phyloP scores from a whole-genome alignment of 225 moss, liverwort and hornwort genomes.

The Straminergon stramineum region DNA sequence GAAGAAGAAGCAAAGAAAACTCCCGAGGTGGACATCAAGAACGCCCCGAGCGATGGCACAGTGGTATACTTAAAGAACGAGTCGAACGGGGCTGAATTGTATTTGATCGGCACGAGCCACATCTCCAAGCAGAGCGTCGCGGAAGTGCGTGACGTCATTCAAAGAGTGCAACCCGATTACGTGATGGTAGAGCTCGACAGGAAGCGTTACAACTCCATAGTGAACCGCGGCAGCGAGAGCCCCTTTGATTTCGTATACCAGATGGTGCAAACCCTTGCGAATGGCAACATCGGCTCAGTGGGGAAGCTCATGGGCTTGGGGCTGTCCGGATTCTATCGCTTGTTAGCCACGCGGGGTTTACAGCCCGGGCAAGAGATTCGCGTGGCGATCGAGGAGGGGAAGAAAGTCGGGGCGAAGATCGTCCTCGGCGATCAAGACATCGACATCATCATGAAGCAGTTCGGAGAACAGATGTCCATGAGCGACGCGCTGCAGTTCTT shows the following conservation, averaged over 20 bases:
- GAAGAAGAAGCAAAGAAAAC: constrained; percentile 3
- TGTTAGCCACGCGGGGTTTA: constrained; percentile 39
- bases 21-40: neutral
- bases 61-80: constrained; percentile 65
- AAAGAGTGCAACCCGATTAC: constrained; percentile 51
- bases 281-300: constrained; percentile 37
- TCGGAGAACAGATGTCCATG: constrained; percentile 31
- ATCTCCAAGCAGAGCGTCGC: constrained; percentile 49
- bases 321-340: constrained; percentile 45
- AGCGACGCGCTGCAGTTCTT: constrained; percentile 16
- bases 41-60: constrained; percentile 35
- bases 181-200: constrained; percentile 81
- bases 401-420: constrained; percentile 14
- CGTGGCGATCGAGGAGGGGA: constrained; percentile 11
- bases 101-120: constrained; percentile 64
- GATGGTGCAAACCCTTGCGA: constrained; percentile 42
- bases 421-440: constrained; percentile 25
- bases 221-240: constrained; percentile 3
- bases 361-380: constrained; percentile 62
- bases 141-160: constrained; percentile 63
- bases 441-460: constrained; percentile 15
- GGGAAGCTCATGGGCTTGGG: constrained; percentile 58
- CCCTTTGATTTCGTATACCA: constrained; percentile 52
- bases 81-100: constrained; percentile 57
- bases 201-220: constrained; percentile 52